Evolutionary conservation across 2,329 filamentous ascomycete genomes (phyloP).

Genomic region (Furcasterigmium furcatum): DNA sequence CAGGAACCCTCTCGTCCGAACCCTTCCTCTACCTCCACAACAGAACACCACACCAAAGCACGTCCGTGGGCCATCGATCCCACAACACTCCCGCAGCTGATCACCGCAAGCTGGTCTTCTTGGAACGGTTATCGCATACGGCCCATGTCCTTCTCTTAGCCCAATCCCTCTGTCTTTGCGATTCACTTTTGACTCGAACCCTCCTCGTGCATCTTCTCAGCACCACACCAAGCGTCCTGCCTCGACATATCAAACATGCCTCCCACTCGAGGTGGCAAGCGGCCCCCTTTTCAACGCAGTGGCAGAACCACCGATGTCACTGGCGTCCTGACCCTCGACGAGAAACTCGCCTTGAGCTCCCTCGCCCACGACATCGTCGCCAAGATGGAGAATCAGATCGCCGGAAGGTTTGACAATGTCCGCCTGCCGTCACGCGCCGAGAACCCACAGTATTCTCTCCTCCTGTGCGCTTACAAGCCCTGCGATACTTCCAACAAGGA

Average conservation of each 20-base stretch:
- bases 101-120: neutral
- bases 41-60: too few species aligned
- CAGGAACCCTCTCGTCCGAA: too few species aligned
- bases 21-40: too few species aligned
- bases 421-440: constrained; percentile 12
- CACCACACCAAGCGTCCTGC: neutral
- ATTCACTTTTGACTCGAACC: neutral
- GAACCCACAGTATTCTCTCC: constrained; percentile 28
- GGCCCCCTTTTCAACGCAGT: constrained; percentile 24
- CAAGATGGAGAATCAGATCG: constrained; percentile 50
- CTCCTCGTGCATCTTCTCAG: neutral
- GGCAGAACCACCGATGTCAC: constrained; percentile 48
- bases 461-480: constrained; percentile 10
- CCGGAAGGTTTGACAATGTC: constrained; percentile 3
- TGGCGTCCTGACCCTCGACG: constrained; percentile 40
- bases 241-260: constrained; percentile 27
- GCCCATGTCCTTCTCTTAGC: neutral
- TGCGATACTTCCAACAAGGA: constrained; percentile 16
- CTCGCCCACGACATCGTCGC: constrained; percentile 52
- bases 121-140: neutral
- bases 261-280: constrained; percentile 26
- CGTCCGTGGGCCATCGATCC: too few species aligned
- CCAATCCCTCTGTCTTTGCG: neutral
- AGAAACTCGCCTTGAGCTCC: constrained; percentile 49
- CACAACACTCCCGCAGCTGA: too few species aligned